Percentiles rank a stretch among this genome's conserved stretches.
These are phyloP conservation scores for Crucibulum laeve DNA, from an alignment of 768 basidiomycete species.

Conservation along the genomic window DNA sequence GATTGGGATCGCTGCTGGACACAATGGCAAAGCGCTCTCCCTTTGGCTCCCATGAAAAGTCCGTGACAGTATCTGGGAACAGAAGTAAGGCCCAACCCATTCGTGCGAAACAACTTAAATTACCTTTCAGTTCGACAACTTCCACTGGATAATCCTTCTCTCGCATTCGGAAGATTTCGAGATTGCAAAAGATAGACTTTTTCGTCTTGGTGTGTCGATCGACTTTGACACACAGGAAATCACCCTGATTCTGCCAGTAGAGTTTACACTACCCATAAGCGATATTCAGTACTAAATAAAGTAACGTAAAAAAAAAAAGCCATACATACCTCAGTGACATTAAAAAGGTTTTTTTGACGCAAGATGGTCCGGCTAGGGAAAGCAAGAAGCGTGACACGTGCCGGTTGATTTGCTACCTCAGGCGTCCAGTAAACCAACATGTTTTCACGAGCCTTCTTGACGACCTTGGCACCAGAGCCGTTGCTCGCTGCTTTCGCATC, in stretches of 20 bases:
- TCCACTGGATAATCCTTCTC: conserved; percentile 99
- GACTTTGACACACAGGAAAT: conserved; percentile 98
- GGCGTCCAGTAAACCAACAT: conserved; percentile 98
- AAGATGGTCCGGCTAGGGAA: conserved; percentile 83
- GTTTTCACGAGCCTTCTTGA: conserved; percentile 77
- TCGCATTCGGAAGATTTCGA: conserved; percentile 95
- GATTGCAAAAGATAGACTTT: conserved; percentile 96
- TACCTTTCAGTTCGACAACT: conserved; percentile 95
- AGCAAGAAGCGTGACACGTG: conserved; percentile 87
- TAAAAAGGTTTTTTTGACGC: conserved; percentile 95
- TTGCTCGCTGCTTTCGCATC: conserved; percentile 31
- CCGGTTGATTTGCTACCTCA: conserved; percentile 94
- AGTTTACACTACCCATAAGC: conserved; percentile 78
- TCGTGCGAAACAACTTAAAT: conserved; percentile 1
- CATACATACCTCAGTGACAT: conserved; percentile 89
- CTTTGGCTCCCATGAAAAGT: conserved; percentile 99
- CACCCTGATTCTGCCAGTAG: conserved; percentile 97
- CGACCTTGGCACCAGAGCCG: conserved; percentile 35
- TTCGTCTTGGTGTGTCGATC: conserved; percentile 98
- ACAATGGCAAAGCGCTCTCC: conserved; percentile 96
- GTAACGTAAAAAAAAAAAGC: conserved; percentile 5
- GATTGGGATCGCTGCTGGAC: conserved; percentile 89
- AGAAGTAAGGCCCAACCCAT: neutral
- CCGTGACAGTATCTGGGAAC: conserved; percentile 77
- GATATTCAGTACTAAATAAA: conserved; percentile 4